Evolutionary conservation across 108 stramenopile species (phyloP), one percentile per base, ranked within the genome.

Genomic region (Skeletonema marinoi): DNA sequence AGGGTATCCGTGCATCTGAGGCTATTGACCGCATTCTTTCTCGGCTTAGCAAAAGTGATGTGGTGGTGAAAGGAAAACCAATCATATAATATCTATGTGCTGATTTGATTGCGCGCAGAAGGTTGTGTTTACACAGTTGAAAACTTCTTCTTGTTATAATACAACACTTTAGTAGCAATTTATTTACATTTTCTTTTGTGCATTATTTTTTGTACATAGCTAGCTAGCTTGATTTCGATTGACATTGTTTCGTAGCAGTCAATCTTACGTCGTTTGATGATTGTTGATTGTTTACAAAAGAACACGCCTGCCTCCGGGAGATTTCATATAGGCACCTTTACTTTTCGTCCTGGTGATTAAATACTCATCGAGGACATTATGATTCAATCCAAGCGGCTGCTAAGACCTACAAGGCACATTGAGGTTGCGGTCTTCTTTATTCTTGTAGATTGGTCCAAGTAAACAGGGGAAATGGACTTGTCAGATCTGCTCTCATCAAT

Each of bases 11-110:
- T 16, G 89, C 92, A 25, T 88, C 89, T 3, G 89, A 90, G 60
- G 87, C 90, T 32, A 95, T 95, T 25, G 92, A 95, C 85, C 82
- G 88, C 61, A 93, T 95, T 59, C 70, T 95, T 13, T 87, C 89
- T 35, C 87, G 92, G 29, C 67, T 95, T 60, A 89, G 88, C 74
- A 90, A 91, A 46, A 89, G 85, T 62, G 66, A 84, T 60, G 66
- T 86, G 13, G 86, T 86, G 9, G 79, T 80, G 8, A 80, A 80
- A 58, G 79, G 79, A 31, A 80, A 74, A 50, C 62, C 50, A 32
- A 65, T 65, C 6, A 51, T 1, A 51, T 51, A 4, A 56, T 0
- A 56, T 2, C 0, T 6, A 0, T 56, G 25, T 29, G 4, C 6
- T 56, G 25, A 3, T 56, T 56, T 56, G 21, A 56, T 56, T 7